Evolutionary conservation across 2,329 filamentous ascomycete species (phyloP).

Genomic region (Calonectria honghensis): DNA sequence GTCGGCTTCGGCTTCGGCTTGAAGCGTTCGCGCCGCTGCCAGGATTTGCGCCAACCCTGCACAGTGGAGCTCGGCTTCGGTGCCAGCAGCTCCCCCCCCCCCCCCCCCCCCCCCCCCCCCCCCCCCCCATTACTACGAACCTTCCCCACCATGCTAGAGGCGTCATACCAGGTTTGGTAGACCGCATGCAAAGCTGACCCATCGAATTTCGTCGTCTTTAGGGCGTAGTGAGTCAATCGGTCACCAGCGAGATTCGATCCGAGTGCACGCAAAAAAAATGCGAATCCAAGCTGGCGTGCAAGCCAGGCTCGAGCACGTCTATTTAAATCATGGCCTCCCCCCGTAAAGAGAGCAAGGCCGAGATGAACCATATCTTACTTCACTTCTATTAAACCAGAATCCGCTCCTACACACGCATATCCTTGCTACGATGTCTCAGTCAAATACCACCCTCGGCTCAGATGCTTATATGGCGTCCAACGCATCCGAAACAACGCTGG

Average conservation of each 20-base stretch:
- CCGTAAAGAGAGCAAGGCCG: neutral
- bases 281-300: neutral
- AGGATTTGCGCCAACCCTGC: neutral
- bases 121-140: neutral
- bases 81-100: neutral
- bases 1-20: constrained; percentile 29
- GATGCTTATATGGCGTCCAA: constrained; percentile 48
- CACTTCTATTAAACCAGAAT: neutral
- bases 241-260: neutral
- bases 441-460: constrained; percentile 43
- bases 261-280: neutral
- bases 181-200: constrained; percentile 47
- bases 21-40: neutral
- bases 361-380: neutral
- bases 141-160: constrained; percentile 30
- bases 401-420: neutral
- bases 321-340: constrained; percentile 3
- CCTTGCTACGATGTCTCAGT: constrained; percentile 44
- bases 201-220: constrained; percentile 38
- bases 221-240: constrained; percentile 51
- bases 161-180: constrained; percentile 46
- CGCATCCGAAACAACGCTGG: constrained; percentile 52
- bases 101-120: neutral
- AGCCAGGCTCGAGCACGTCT: neutral
- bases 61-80: constrained; percentile 34